Conservation (phyloP, 1,284 basidiomycete genomes). For the Tausonia pullulans region DNA sequence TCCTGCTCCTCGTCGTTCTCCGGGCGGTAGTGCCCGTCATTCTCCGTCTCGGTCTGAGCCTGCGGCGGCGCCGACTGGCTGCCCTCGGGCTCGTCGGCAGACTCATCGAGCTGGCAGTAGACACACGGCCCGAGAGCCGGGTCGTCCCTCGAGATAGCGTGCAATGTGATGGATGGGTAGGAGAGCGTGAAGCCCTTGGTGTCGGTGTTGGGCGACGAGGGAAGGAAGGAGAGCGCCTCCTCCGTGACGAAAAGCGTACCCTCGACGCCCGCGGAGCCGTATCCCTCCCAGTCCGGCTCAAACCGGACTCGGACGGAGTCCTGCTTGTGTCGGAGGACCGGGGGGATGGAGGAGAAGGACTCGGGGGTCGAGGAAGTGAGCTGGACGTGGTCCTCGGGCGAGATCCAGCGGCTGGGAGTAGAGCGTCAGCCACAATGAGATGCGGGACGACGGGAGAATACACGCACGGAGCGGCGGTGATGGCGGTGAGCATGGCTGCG, state of each 20-base stretch:
- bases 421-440: background rate
- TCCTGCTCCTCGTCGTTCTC: conserved; percentile 43
- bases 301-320: conserved; percentile 53
- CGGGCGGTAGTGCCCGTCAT: conserved; percentile 16
- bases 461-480: conserved; percentile 19
- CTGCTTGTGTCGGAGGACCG: conserved; percentile 60
- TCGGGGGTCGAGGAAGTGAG: conserved; percentile 62
- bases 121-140: conserved; percentile 48
- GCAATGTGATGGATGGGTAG: conserved; percentile 75
- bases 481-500: conserved; percentile 22
- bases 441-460: no score
- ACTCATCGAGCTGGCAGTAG: conserved; percentile 80
- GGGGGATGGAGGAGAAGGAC: conserved; percentile 68
- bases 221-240: conserved; percentile 70
- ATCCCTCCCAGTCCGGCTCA: conserved; percentile 52
- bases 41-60: conserved; percentile 17
- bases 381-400: conserved; percentile 54
- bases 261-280: conserved; percentile 43
- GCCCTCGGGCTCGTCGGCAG: conserved; percentile 14
- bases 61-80: background rate
- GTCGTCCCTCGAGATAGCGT: conserved; percentile 66
- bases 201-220: conserved; percentile 33
- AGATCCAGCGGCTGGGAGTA: conserved; percentile 30
- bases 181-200: conserved; percentile 57
- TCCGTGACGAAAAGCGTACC: conserved; percentile 72